These are phyloP conservation scores for Phytophthora pseudosyringae DNA, from an alignment of 352 stramenopile species.

Conservation along the genomic window DNA sequence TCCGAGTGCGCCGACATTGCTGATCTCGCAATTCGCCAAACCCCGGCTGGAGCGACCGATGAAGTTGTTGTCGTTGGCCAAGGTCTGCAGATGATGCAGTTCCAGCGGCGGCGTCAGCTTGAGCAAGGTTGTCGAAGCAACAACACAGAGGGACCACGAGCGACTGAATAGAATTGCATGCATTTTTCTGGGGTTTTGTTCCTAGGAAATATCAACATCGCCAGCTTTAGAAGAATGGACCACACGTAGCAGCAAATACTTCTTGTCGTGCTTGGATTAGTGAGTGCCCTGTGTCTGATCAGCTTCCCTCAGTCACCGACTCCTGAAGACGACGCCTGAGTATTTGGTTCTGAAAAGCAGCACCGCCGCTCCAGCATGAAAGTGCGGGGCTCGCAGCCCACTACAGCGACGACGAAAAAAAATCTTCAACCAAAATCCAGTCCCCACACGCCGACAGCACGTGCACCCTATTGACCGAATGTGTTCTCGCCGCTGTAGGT, in stretches of 20 bases:
- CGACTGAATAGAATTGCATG: constrained; percentile 44
- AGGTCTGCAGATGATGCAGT: constrained; percentile 73
- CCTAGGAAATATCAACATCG: constrained; percentile 44
- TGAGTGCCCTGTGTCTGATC: constrained; percentile 4
- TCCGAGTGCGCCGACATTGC: constrained; percentile 87
- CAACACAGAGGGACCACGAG: constrained; percentile 3
- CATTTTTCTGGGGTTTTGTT: constrained; percentile 46
- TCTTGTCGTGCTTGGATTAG: constrained; percentile 27
- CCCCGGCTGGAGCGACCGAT: constrained; percentile 1
- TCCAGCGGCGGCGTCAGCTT: constrained; percentile 21
- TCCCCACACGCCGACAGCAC: constrained; percentile 16
- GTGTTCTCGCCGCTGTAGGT: constrained; percentile 99
- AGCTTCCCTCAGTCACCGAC: constrained; percentile 7
- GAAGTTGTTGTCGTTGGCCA: constrained; percentile 78
- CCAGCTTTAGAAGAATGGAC: constrained; percentile 41
- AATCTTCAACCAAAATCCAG: constrained; percentile 48
- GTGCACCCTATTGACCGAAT: constrained; percentile 89
- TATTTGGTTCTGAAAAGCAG: constrained; percentile 9
- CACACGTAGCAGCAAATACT: constrained; percentile 39
- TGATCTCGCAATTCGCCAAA: constrained; percentile 50
- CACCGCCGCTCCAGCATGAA: constrained; percentile 13
- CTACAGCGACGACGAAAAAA: constrained; percentile 32
- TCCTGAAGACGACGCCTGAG: constrained; percentile 6
- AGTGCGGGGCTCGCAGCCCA: constrained; percentile 8
- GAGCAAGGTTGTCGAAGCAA: not conserved